Base-by-base conservation (phyloP, 1,139 yeast species). In the Meyerozyma athensensis region DNA sequence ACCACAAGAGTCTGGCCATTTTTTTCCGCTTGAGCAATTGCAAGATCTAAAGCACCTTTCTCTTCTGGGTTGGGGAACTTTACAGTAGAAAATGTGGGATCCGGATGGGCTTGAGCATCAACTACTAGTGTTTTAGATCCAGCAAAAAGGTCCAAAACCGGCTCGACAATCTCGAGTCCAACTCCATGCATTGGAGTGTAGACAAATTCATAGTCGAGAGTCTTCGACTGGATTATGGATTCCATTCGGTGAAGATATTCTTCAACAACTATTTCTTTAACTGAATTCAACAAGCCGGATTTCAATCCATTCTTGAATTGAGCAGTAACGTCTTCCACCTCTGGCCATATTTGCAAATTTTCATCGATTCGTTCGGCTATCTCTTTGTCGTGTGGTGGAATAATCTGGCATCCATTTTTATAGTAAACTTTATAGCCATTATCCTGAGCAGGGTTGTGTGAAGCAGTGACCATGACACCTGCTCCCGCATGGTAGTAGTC, bases 151-250 rank as follows among this genome's bases (percentile, higher is more conserved):
- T 30, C 56, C 53, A 65, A 60, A 1, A 66, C 55, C 30, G 58
- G 48, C 7, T 54, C 51, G 22, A 72, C 71, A 33, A 74, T 68
- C 39, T 74, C 77, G 31, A 70, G 61, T 0, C 98, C 97, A 9
- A 90, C 95, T 2, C 97, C 98, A 58, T 92, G 97, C 81, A 92
- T 81, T 12, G 97, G 95, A 0, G 97, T 90, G 53, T 90, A 92
- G 2, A 87, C 86, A 48, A 84, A 81, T 40, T 62, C 62, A 45
- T 70, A 63, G 17, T 50, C 50, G 6, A 65, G 39, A 9, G 49
- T 42, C 38, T 39, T 36, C 10, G 37, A 34, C 16, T 36, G 50
- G 7, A 63, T 47, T 34, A 78, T 50, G 0, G 45, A 18, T 1
- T 52, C 43, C 3, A 78, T 49, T 5, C 59, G 54, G 0, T 48